A percentile compares a stretch with the other conserved stretches of the same genome.
These are phyloP conservation scores for Flaveria brownii DNA, from an alignment of 129 eudicot species.

Conservation along the genomic window DNA sequence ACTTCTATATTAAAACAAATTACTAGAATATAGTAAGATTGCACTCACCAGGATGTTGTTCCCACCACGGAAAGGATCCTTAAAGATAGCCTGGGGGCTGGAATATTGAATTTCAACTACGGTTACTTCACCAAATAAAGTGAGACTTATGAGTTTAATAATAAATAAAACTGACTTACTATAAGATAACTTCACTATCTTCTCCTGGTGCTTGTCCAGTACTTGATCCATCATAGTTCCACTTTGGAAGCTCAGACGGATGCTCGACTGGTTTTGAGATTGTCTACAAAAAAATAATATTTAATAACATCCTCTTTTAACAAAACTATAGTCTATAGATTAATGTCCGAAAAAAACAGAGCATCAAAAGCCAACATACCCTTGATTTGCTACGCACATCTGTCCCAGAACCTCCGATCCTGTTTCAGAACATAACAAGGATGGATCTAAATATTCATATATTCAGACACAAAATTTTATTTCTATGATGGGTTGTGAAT, in stretches of 20 bases:
- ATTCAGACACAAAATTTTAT: background rate
- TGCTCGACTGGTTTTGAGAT: slow-evolving; percentile 80
- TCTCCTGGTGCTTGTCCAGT: slow-evolving; percentile 99
- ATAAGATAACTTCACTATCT: slow-evolving; percentile 97
- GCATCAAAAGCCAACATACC: slow-evolving; percentile 46
- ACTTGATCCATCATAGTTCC: slow-evolving; percentile 99
- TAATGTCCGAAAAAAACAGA: background rate
- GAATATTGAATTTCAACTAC: slow-evolving; percentile 20
- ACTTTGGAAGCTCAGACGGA: slow-evolving; percentile 94
- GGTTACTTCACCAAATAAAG: slow-evolving; percentile 1
- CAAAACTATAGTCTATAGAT: slow-evolving; percentile 5
- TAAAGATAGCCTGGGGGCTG: slow-evolving; percentile 97
- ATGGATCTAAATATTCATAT: slow-evolving; percentile 2
- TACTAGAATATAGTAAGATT: slow-evolving; percentile 20
- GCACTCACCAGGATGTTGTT: slow-evolving; percentile 86
- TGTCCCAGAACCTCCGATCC: slow-evolving; percentile 96
- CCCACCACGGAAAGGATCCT: slow-evolving; percentile 98
- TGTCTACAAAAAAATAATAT: slow-evolving; percentile 49
- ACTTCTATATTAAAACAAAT: background rate
- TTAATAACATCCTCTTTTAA: background rate
- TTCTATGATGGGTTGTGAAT: background rate
- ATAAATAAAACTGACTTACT: slow-evolving; percentile 53
- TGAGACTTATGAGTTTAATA: background rate
- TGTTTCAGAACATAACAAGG: slow-evolving; percentile 37
- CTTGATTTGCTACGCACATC: slow-evolving; percentile 95